Evolutionary conservation across 73 alveolate species (phyloP).

Genomic region (Paramecium sexaurelia): DNA sequence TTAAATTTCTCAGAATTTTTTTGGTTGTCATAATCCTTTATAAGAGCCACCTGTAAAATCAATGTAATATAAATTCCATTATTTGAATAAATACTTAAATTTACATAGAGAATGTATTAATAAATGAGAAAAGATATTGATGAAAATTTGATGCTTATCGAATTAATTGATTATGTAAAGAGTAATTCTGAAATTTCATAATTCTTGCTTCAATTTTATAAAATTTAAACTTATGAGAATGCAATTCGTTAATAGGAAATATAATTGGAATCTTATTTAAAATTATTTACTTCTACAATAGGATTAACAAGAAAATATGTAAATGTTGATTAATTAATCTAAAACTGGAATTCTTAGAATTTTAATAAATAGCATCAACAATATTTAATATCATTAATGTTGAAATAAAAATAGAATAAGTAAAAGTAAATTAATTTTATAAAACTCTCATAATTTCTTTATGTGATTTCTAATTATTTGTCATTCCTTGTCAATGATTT

Average conservation of each 20-base stretch:
- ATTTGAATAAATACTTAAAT: neutral
- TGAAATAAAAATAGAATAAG: neutral
- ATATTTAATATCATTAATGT: neutral
- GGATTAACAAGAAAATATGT: slow-evolving; percentile 4
- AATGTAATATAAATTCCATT: neutral
- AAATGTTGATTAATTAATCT: neutral
- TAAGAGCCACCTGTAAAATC: neutral
- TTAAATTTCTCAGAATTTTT: neutral
- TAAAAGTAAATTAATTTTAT: neutral
- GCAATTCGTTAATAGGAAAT: neutral
- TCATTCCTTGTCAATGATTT: neutral
- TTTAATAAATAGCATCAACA: neutral
- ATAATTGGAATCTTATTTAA: neutral
- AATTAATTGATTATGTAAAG: neutral
- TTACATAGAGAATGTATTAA: neutral
- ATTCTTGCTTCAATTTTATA: neutral
- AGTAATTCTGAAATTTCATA: neutral
- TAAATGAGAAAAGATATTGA: slow-evolving; percentile 16
- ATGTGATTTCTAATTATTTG: neutral
- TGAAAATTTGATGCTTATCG: neutral
- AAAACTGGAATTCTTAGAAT: neutral
- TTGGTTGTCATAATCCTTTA: neutral
- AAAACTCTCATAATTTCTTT: neutral
- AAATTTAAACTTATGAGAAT: slow-evolving; percentile 9
- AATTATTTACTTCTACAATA: neutral